phyloP scores from a whole-genome alignment of 192 early-diverging fungal species.

The Coemansia sp. region DNA sequence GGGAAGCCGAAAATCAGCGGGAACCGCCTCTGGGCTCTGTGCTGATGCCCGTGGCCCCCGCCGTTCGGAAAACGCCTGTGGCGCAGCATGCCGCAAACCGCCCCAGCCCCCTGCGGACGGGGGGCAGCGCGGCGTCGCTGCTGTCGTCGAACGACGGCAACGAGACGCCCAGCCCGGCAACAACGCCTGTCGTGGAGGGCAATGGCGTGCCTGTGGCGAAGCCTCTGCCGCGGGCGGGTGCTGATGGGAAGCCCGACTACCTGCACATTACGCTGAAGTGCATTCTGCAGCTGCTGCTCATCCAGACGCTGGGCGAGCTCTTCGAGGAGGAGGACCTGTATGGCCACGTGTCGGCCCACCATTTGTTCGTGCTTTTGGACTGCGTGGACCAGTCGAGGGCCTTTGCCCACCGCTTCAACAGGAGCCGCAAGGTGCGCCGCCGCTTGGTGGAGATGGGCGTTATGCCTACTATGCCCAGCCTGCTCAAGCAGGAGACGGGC shows the following conservation, averaged over 20 bases:
- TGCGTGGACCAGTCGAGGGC: slow-evolving; percentile 77
- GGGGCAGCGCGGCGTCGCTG: slow-evolving; percentile 22
- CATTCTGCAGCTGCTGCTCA: slow-evolving; percentile 82
- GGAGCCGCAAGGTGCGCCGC: slow-evolving; percentile 71
- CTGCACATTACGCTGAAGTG: slow-evolving; percentile 87
- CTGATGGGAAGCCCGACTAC: slow-evolving; percentile 67
- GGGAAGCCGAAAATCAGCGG: slow-evolving; percentile 14
- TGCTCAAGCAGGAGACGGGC: slow-evolving; percentile 88
- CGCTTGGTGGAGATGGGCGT: slow-evolving; percentile 80
- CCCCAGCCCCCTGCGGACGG: slow-evolving; percentile 34
- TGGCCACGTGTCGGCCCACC: slow-evolving; percentile 47
- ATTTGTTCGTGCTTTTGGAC: slow-evolving; percentile 76
- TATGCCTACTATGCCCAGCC: slow-evolving; percentile 86
- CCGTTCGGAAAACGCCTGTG: slow-evolving; percentile 1
- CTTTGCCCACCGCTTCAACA: slow-evolving; percentile 83
- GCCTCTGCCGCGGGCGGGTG: slow-evolving; percentile 13
- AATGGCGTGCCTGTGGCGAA: neutral
- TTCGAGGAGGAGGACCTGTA: slow-evolving; percentile 46
- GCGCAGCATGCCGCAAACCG: slow-evolving; percentile 19
- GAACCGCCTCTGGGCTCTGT: neutral
- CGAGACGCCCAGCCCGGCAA: slow-evolving; percentile 25
- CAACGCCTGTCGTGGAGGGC: neutral
- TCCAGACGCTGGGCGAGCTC: slow-evolving; percentile 87
- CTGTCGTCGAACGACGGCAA: slow-evolving; percentile 21
- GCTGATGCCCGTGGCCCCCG: slow-evolving; percentile 21